These are phyloP conservation scores for Trametes sanguinea DNA, from an alignment of 768 basidiomycete species.

Conservation along the genomic window DNA sequence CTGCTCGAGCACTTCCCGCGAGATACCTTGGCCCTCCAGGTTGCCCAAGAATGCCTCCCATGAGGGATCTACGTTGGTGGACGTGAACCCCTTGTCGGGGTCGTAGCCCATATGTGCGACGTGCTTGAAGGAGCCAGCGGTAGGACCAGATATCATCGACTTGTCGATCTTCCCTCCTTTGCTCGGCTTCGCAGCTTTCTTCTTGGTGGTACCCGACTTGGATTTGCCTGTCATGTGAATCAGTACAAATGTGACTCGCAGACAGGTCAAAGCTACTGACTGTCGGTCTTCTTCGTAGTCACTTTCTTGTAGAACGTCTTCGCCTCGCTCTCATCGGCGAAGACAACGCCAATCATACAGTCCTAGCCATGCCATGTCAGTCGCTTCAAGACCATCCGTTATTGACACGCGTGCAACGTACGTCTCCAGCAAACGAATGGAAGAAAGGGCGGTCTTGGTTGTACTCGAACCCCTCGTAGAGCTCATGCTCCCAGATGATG, in stretches of 20 bases:
- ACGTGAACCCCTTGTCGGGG: constrained; percentile 81
- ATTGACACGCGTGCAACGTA: constrained; percentile 44
- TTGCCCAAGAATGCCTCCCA: constrained; percentile 76
- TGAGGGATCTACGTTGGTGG: constrained; percentile 83
- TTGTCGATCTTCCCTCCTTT: constrained; percentile 88
- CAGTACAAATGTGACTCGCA: background rate
- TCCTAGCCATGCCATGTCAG: constrained; percentile 47
- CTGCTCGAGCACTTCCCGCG: constrained; percentile 64
- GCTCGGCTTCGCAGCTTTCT: constrained; percentile 52
- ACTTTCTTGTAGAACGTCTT: constrained; percentile 87
- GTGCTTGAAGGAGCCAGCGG: constrained; percentile 78
- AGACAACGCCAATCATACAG: constrained; percentile 90
- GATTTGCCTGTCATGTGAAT: constrained; percentile 34
- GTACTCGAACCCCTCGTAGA: constrained; percentile 82
- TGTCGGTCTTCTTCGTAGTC: constrained; percentile 54
- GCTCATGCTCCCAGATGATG: constrained; percentile 90
- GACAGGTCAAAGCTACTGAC: background rate
- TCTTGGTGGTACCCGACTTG: constrained; percentile 50
- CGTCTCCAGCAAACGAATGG: constrained; percentile 91
- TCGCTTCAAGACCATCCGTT: too few species aligned
- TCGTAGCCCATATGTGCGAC: constrained; percentile 97
- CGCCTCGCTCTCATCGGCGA: constrained; percentile 85
- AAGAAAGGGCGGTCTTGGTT: constrained; percentile 86
- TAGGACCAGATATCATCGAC: constrained; percentile 86
- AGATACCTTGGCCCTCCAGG: constrained; percentile 66